Percentiles rank a stretch among this genome's conserved stretches.
Conservation (phyloP, 352 stramenopile genomes). For the Globisporangium carolinianum region DNA sequence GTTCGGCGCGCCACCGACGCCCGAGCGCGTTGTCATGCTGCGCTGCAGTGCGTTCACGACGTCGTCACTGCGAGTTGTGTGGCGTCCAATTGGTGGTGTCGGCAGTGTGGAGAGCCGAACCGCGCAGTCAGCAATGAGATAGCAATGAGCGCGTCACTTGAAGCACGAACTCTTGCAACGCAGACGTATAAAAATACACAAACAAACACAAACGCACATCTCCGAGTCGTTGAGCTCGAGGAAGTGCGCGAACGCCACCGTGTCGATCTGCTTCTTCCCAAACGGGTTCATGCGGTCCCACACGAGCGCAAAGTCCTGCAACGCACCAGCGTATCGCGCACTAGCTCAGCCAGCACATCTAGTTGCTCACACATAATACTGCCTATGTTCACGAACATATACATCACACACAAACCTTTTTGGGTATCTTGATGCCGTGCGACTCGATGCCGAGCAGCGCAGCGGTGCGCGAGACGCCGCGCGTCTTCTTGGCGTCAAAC, state of each 20-base stretch:
- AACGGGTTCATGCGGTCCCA: slow-evolving; percentile 72
- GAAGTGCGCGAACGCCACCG: slow-evolving; percentile 49
- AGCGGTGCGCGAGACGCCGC: slow-evolving; percentile 37
- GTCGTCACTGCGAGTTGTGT: slow-evolving; percentile 34
- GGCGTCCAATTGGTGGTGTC: too few species aligned
- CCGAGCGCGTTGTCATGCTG: slow-evolving; percentile 57
- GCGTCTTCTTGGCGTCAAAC: slow-evolving; percentile 66
- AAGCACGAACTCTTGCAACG: background rate
- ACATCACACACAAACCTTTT: slow-evolving; percentile 34
- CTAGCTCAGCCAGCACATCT: too few species aligned
- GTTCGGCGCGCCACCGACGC: slow-evolving; percentile 51
- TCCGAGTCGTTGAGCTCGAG: slow-evolving; percentile 71
- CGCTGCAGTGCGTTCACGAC: slow-evolving; percentile 56
- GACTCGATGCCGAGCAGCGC: slow-evolving; percentile 43
- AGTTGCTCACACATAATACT: too few species aligned
- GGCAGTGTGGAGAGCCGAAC: too few species aligned
- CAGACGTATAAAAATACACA: background rate
- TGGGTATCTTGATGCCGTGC: slow-evolving; percentile 70
- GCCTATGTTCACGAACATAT: background rate
- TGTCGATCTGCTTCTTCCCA: slow-evolving; percentile 47
- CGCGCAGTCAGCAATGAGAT: background rate
- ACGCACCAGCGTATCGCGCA: too few species aligned
- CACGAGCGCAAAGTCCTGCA: slow-evolving; percentile 49
- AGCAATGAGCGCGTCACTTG: background rate
- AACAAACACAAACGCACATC: slow-evolving; percentile 32